Evolutionary conservation across 2,329 filamentous ascomycete genomes (phyloP).

Genomic region (Hymenoscyphus linearis): DNA sequence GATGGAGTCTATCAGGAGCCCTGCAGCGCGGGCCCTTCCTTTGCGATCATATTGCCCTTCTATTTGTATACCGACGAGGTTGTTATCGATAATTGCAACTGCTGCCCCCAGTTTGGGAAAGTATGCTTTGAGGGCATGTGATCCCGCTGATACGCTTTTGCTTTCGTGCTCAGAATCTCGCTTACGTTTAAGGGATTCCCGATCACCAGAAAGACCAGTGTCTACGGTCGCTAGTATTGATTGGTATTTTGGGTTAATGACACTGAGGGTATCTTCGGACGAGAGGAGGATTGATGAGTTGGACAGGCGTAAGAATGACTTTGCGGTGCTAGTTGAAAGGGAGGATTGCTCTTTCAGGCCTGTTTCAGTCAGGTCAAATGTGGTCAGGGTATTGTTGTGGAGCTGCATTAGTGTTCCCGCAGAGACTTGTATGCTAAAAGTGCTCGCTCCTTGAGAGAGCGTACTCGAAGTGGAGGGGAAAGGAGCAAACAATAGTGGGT

Average conservation of each 20-base stretch:
- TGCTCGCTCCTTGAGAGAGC: constrained; percentile 7
- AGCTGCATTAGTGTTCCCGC: constrained; percentile 61
- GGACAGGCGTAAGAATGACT: constrained; percentile 62
- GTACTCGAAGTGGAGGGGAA: constrained; percentile 12
- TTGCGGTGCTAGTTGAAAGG: constrained; percentile 45
- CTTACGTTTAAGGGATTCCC: constrained; percentile 26
- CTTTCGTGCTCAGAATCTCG: constrained; percentile 11
- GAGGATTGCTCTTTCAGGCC: constrained; percentile 55
- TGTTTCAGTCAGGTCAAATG: constrained; percentile 59
- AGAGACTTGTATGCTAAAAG: constrained; percentile 55
- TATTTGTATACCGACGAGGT: constrained; percentile 65
- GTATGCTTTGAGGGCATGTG: constrained; percentile 50
- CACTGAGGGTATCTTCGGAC: constrained; percentile 49
- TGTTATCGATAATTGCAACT: constrained; percentile 57
- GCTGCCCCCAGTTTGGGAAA: constrained; percentile 62
- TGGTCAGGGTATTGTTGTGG: constrained; percentile 45
- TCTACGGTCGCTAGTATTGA: constrained; percentile 41
- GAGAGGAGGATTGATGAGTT: constrained; percentile 59
- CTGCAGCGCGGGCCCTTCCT: constrained; percentile 51
- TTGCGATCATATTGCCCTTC: constrained; percentile 53
- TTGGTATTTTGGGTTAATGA: constrained; percentile 66
- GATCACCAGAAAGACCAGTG: constrained; percentile 21
- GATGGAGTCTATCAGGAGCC: constrained; percentile 68
- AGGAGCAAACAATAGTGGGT: constrained; percentile 25
- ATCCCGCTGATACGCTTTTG: constrained; percentile 8